Conservation (phyloP, 2,329 filamentous ascomycete species). For the Penicillium sclerotiorum region DNA sequence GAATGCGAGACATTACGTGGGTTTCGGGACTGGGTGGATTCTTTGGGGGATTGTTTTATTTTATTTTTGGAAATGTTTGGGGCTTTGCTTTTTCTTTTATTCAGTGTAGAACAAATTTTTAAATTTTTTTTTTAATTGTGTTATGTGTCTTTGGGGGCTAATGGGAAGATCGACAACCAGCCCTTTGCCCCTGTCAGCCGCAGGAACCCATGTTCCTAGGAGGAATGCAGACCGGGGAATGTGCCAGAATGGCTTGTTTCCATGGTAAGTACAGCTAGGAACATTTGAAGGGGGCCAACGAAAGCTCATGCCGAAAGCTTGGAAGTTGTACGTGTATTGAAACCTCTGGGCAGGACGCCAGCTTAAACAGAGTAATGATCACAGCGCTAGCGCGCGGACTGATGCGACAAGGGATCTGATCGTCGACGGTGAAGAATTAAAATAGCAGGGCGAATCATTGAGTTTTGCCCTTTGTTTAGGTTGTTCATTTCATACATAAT, state of each 20-base stretch:
- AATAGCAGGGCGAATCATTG: background rate
- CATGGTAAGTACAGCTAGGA: conserved; percentile 8
- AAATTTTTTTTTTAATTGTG: too few relatives aligned
- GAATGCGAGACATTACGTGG: too few relatives aligned
- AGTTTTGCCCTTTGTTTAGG: background rate
- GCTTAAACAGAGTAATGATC: conserved; percentile 24
- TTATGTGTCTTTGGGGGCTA: too few relatives aligned
- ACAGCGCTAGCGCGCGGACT: conserved; percentile 19
- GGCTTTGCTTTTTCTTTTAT: too few relatives aligned
- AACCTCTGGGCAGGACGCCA: too few relatives aligned
- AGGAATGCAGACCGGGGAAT: conserved; percentile 19
- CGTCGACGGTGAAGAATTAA: conserved; percentile 3
- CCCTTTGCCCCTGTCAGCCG: conserved; percentile 12
- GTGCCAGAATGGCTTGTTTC: conserved; percentile 19
- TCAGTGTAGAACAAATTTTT: too few relatives aligned
- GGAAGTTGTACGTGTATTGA: background rate
- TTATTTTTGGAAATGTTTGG: too few relatives aligned
- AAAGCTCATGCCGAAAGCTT: background rate
- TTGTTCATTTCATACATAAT: background rate
- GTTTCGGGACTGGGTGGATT: too few relatives aligned
- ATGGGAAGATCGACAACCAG: background rate
- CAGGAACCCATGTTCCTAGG: conserved; percentile 20
- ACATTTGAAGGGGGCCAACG: conserved; percentile 5
- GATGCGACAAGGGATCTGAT: conserved; percentile 26
- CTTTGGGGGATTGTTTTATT: too few relatives aligned